Evolutionary conservation across 2,329 filamentous ascomycete genomes (phyloP).

Genomic region (Allantophomopsis lycopodina): DNA sequence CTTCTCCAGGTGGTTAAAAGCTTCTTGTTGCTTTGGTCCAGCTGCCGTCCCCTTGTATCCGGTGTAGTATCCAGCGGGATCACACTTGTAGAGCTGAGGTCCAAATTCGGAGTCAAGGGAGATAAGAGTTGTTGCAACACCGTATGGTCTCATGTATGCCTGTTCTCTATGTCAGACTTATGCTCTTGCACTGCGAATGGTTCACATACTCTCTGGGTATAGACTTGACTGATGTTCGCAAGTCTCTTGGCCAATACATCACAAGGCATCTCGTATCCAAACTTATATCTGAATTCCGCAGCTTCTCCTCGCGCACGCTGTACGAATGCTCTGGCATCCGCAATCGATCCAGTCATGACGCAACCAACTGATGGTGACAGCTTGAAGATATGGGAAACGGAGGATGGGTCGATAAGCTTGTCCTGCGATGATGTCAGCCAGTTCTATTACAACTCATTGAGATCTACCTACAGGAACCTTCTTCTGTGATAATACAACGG

Average conservation of each 20-base stretch:
- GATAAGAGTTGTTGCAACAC: constrained; percentile 89
- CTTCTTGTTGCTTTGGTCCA: constrained; percentile 96
- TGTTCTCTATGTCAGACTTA: constrained; percentile 18
- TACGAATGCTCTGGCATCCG: constrained; percentile 87
- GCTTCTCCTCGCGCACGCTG: constrained; percentile 90
- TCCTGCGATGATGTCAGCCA: constrained; percentile 43
- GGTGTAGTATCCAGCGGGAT: constrained; percentile 94
- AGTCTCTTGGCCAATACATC: constrained; percentile 92
- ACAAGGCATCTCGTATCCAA: constrained; percentile 98
- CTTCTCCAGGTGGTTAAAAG: constrained; percentile 96
- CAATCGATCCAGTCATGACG: constrained; percentile 97
- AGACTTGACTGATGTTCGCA: constrained; percentile 98
- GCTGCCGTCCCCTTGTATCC: constrained; percentile 98
- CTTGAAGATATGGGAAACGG: constrained; percentile 94
- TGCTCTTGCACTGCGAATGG: background rate
- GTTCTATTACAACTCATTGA: constrained; percentile 4
- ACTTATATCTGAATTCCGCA: constrained; percentile 97
- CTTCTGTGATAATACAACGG: constrained; percentile 96
- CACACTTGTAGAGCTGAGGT: constrained; percentile 95
- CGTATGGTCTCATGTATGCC: constrained; percentile 97
- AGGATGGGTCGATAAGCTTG: constrained; percentile 95
- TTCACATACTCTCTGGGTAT: constrained; percentile 70
- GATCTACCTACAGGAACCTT: constrained; percentile 77
- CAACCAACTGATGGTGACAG: constrained; percentile 93
- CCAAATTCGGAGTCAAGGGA: constrained; percentile 86